These are phyloP conservation scores for Candida fluviatilis DNA, from an alignment of 805 yeast species.

Conservation along the genomic window DNA sequence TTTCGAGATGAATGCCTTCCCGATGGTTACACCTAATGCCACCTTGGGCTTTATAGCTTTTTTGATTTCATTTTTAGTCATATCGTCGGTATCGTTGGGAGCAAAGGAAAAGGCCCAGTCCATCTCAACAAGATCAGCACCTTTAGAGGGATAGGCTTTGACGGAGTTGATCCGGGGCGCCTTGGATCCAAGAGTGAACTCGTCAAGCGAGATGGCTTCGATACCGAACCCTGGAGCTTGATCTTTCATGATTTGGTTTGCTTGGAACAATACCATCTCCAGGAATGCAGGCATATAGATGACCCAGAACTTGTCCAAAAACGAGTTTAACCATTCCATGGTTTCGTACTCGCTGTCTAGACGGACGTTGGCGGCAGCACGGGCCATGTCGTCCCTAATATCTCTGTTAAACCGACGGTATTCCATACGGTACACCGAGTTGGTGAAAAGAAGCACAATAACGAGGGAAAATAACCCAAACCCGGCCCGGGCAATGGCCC, in stretches of 20 bases:
- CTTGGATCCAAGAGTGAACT: slow-evolving; percentile 76
- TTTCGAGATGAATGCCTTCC: slow-evolving; percentile 76
- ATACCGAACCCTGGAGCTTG: slow-evolving; percentile 82
- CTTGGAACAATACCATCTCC: slow-evolving; percentile 65
- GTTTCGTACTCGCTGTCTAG: slow-evolving; percentile 65
- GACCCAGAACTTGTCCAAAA: slow-evolving; percentile 79
- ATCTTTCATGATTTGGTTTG: slow-evolving; percentile 64
- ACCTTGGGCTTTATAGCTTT: slow-evolving; percentile 76
- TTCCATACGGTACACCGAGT: slow-evolving; percentile 68
- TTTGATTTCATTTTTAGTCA: slow-evolving; percentile 72
- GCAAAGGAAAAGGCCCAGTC: slow-evolving; percentile 80
- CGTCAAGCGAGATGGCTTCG: slow-evolving; percentile 66
- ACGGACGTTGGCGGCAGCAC: slow-evolving; percentile 59
- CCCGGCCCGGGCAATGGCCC: slow-evolving; percentile 61
- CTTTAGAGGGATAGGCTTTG: slow-evolving; percentile 68
- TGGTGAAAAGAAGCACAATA: slow-evolving; percentile 55
- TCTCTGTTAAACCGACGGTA: slow-evolving; percentile 72
- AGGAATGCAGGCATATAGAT: slow-evolving; percentile 84
- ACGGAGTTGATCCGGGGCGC: slow-evolving; percentile 73
- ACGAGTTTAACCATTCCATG: slow-evolving; percentile 77
- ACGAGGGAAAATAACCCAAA: slow-evolving; percentile 61
- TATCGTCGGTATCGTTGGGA: slow-evolving; percentile 78
- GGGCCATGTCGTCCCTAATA: slow-evolving; percentile 69
- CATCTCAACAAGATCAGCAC: slow-evolving; percentile 68
- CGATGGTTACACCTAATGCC: slow-evolving; percentile 74